Percentiles rank a stretch among this genome's conserved stretches.
phyloP scores from a whole-genome alignment of 139 green algal genomes.

The Coelastrella sp. region DNA sequence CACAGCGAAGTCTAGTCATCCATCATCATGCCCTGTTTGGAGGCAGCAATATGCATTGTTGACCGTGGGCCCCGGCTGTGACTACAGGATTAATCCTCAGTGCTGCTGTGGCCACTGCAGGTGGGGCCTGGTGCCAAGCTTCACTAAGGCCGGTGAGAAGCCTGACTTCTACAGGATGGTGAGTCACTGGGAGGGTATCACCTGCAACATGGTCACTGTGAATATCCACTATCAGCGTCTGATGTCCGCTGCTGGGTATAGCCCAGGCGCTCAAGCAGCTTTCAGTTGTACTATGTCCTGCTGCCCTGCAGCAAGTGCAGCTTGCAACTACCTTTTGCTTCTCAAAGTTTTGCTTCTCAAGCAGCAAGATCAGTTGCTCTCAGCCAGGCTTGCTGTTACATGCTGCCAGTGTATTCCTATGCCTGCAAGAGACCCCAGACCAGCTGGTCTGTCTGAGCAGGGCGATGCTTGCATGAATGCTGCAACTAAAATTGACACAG shows the following conservation, averaged over 20 bases:
- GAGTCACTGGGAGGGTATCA: neutral
- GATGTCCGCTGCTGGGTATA: neutral
- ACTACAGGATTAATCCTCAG: too few relatives aligned
- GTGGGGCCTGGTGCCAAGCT: conserved; percentile 87
- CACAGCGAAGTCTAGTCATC: too few relatives aligned
- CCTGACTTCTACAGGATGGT: conserved; percentile 35
- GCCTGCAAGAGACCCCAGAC: too few relatives aligned
- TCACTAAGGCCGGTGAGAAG: conserved; percentile 64
- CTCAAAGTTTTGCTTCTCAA: too few relatives aligned
- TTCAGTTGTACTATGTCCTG: neutral
- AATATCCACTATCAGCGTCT: neutral
- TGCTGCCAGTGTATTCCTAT: too few relatives aligned
- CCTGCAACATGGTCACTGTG: neutral
- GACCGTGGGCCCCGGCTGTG: neutral
- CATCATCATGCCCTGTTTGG: neutral
- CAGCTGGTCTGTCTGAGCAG: neutral
- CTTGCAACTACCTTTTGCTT: too few relatives aligned
- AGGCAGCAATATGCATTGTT: neutral
- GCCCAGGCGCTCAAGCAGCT: too few relatives aligned
- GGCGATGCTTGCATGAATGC: neutral
- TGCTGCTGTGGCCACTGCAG: neutral
- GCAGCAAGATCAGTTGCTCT: too few relatives aligned
- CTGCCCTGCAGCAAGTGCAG: neutral
- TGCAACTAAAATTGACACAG: neutral
- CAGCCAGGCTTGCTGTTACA: too few relatives aligned